Base-by-base conservation (phyloP, 306 rosid species). In the Cicer arietinum region DNA sequence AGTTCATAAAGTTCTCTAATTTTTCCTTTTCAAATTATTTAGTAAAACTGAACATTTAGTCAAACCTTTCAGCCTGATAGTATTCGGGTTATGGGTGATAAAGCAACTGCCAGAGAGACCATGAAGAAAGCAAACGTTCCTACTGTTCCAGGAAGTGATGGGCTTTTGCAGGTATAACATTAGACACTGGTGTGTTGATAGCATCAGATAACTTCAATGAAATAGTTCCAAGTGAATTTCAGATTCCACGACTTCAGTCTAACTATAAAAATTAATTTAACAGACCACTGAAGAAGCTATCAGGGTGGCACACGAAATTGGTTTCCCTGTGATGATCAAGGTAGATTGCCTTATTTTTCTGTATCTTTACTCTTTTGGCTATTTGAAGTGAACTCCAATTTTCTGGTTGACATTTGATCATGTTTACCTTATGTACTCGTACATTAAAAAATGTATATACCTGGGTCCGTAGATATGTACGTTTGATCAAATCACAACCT, bases 321-420 rank as follows among this genome's bases (percentile, higher is more conserved):
- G 99, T 65, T 94, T 68, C 75, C 99, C 99, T 6, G 99, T 94
- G 64, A 92, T 94, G 99, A 94, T 94, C 84, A 94, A 94, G 96
- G 99, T 94, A 79, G 77, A 59, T 53, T 59, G 50, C 66, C 56
- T 20, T 73, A 63, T 20, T 59, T 35, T 47, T 59, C 71, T 57
- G 46, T 39, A 20, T 79, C 62, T 74, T 43, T 74, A 54, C 4
- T 39, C 52, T 17, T 71, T 17, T 70, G 68, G 54, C 64, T 56
- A 37, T 78, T 81, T 51, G 25, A 75, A 46, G 65, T 40, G 39
- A 76, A 74, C 71, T 77, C 51, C 22, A 46, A 52, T 20, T 48
- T 61, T 52, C 8, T 45, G 47, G 63, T 52, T 67, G 77, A 22
- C 13, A 10, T 68, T 44, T 42, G 30, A 51, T 42, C 58, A 7